phyloP scores from a whole-genome alignment of 345 rosid species.

The Carallia pectinifolia region DNA sequence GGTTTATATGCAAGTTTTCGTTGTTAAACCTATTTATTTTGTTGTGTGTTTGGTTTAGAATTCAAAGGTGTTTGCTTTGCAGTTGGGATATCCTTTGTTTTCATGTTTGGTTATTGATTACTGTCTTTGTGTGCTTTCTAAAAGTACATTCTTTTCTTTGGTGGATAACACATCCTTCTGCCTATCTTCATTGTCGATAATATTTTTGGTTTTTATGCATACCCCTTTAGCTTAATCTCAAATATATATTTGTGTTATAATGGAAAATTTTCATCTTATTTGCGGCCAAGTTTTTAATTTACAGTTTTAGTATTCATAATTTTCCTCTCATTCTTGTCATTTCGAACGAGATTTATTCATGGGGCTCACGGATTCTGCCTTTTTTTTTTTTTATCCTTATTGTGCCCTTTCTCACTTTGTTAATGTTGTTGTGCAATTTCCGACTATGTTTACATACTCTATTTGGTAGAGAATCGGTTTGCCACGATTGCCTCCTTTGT shows the following conservation, averaged over 20 bases:
- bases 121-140: not conserved
- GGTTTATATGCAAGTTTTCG: not conserved
- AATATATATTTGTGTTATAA: too few relatives aligned
- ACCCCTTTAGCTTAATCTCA: too few relatives aligned
- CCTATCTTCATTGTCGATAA: too few relatives aligned
- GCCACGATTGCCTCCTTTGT: not conserved
- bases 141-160: not conserved
- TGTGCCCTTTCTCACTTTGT: not conserved
- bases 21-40: not conserved
- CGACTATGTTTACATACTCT: not conserved
- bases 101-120: not conserved
- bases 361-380: not conserved
- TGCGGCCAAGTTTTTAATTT: too few relatives aligned
- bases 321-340: not conserved
- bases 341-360: not conserved
- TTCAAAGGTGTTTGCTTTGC: not conserved
- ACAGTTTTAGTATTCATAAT: not conserved
- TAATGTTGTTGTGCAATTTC: not conserved
- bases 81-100: constrained; percentile 12
- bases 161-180: too few relatives aligned
- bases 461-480: not conserved
- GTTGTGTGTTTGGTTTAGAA: not conserved
- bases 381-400: not conserved
- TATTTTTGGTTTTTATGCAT: too few relatives aligned
- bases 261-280: too few relatives aligned